Percentiles rank a stretch among this genome's conserved stretches.
These are phyloP conservation scores for Salix caprea DNA, from an alignment of 345 rosid genomes.

Conservation along the genomic window DNA sequence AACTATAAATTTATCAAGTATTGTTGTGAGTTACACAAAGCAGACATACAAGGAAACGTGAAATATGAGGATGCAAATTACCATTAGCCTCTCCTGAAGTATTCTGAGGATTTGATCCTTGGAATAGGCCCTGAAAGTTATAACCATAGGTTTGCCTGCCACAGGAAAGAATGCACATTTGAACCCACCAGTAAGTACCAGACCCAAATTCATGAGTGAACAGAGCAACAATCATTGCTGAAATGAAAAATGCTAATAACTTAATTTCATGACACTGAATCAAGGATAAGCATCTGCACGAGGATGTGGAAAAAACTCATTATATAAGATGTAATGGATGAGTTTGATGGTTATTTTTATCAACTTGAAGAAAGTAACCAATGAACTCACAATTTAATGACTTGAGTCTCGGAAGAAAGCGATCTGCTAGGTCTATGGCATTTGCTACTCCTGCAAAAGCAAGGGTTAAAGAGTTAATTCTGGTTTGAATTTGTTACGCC, in stretches of 20 bases:
- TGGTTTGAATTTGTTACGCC: not conserved
- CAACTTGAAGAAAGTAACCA: not conserved
- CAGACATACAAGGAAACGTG: not conserved
- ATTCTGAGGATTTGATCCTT: slow-evolving; percentile 69
- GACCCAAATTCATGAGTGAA: not conserved
- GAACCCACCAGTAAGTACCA: slow-evolving; percentile 7
- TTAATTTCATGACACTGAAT: not conserved
- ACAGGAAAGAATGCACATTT: slow-evolving; percentile 1
- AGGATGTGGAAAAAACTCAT: no score
- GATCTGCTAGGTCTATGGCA: slow-evolving; percentile 87
- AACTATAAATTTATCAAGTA: not conserved
- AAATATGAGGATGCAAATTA: slow-evolving; percentile 26
- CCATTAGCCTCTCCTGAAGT: slow-evolving; percentile 79
- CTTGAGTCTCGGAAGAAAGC: slow-evolving; percentile 81
- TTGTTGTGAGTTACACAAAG: not conserved
- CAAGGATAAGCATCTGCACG: no score
- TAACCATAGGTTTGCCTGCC: slow-evolving; percentile 75
- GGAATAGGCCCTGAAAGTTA: slow-evolving; percentile 77
- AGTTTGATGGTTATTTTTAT: not conserved
- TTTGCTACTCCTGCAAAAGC: slow-evolving; percentile 70
- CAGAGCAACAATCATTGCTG: not conserved
- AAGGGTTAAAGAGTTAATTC: not conserved
- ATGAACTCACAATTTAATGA: slow-evolving; percentile 65
- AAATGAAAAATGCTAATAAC: not conserved
- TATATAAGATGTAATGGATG: not conserved